Base-by-base conservation (phyloP, 768 basidiomycete species). In the Mycena polygramma region DNA sequence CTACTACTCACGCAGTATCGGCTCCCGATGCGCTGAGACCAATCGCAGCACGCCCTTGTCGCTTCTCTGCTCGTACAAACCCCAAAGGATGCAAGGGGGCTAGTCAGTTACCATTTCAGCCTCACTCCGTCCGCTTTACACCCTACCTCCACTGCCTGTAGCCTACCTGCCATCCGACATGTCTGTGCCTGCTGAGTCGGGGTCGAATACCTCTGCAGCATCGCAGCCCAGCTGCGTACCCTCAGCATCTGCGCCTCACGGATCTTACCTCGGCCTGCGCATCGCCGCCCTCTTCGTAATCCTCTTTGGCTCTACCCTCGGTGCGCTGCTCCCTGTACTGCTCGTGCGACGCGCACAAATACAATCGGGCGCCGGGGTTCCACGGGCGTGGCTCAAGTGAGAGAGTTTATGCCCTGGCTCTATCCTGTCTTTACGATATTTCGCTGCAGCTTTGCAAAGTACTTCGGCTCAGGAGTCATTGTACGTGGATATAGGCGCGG, bases 381-480 rank as follows among this genome's bases (percentile, higher is more conserved):
- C 4, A 7, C 60, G 17, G 6, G 67, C 39, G 19, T 55, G 41
- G 30, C 95, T 93, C 69, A 91, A 96, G 94, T 94, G 63, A 36
- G 92, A 80, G 30, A 30, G 2, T 30, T 51, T 55, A 22, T 20
- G 52, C 36, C 3, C n/a, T 51, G 10, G 24, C 41, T 19, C 49
- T 37, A 30, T 61, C 45, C 36, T 35, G 30, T 26, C 35, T 22
- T 14, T 7, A 39, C 7, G 53, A 58, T 41, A 52, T 17, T 46
- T 41, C 22, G 43, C 66, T 20, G 45, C 46, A 93, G 92, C 59
- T 94, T 96, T 78, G 91, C 93, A 39, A 96, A 95, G 80, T 95
- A 92, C 79, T 96, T 97, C 80, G 95, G 95, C 35, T 95, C 94
- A 17, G 95, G 95, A 30, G 93, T 95, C 57, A 94, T 95, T 74